phyloP scores from a whole-genome alignment of 176 grass and related monocot species.

The Aegilops umbellulata region DNA sequence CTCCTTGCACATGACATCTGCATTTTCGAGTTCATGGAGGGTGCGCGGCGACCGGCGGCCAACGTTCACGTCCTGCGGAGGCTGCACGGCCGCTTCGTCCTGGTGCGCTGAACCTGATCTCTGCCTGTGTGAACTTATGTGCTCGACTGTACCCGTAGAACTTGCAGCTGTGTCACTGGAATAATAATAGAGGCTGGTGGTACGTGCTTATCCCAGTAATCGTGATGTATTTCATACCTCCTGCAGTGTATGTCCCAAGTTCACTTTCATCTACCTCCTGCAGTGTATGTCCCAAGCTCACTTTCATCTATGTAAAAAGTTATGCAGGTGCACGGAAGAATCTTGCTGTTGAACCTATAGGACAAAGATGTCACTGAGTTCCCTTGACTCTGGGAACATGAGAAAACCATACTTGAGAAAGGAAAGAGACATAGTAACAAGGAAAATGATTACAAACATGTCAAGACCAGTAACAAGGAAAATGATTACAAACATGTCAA shows the following conservation, averaged over 20 bases:
- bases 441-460: neutral
- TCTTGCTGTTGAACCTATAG: too few relatives aligned
- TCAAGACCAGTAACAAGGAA: neutral
- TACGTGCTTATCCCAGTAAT: neutral
- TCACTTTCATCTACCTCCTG: too few relatives aligned
- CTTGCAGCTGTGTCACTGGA: neutral
- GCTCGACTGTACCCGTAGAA: neutral
- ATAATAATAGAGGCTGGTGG: neutral
- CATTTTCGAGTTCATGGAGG: slow-evolving; percentile 27
- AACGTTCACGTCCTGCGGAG: slow-evolving; percentile 35
- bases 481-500: neutral
- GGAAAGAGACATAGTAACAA: too few relatives aligned
- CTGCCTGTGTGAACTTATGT: neutral
- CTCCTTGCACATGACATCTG: slow-evolving; percentile 36
- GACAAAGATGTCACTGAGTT: too few relatives aligned
- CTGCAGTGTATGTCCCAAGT: too few relatives aligned
- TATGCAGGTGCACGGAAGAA: too few relatives aligned
- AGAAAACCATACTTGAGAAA: too few relatives aligned
- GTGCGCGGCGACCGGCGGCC: neutral
- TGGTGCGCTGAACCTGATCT: slow-evolving; percentile 23
- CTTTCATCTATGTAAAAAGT: too few relatives aligned
- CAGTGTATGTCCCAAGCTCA: too few relatives aligned
- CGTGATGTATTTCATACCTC: neutral
- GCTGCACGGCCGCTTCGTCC: slow-evolving; percentile 29
- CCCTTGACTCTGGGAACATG: too few relatives aligned